Percentiles rank a stretch among this genome's conserved stretches.
Conservation (phyloP, 805 yeast genomes). For the Saturnispora halmiae region DNA sequence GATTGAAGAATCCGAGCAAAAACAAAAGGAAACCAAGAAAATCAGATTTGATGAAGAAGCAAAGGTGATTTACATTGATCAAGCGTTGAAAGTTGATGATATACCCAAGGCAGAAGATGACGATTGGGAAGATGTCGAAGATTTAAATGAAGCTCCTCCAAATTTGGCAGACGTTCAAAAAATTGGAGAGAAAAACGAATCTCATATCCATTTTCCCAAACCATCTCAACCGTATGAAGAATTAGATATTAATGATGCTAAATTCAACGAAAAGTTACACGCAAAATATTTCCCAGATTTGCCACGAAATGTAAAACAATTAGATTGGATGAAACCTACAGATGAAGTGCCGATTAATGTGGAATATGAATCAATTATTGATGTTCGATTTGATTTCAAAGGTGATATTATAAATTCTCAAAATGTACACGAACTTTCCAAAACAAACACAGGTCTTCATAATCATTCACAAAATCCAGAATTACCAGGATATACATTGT, state of each 20-base stretch:
- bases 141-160: slow-evolving; percentile 30
- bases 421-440: slow-evolving; percentile 15
- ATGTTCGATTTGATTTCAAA: slow-evolving; percentile 78
- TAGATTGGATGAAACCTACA: slow-evolving; percentile 83
- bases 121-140: slow-evolving; percentile 26
- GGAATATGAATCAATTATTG: slow-evolving; percentile 47
- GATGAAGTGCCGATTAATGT: slow-evolving; percentile 36
- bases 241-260: slow-evolving; percentile 62
- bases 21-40: slow-evolving; percentile 16
- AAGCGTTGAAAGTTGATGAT: slow-evolving; percentile 8
- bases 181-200: slow-evolving; percentile 29
- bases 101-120: slow-evolving; percentile 34
- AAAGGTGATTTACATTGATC: slow-evolving; percentile 24
- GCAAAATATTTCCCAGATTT: slow-evolving; percentile 83
- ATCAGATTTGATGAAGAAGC: slow-evolving; percentile 28
- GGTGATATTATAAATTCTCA: slow-evolving; percentile 57
- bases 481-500: slow-evolving; percentile 84
- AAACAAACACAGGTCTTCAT: slow-evolving; percentile 54
- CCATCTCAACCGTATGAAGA: slow-evolving; percentile 32
- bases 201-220: slow-evolving; percentile 54
- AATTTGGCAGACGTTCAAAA: slow-evolving; percentile 35
- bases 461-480: slow-evolving; percentile 88
- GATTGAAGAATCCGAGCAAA: slow-evolving; percentile 5
- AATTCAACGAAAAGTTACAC: slow-evolving; percentile 69
- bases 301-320: slow-evolving; percentile 68